Base-by-base conservation (phyloP, 768 basidiomycete genomes). In the Harrya chromipes region DNA sequence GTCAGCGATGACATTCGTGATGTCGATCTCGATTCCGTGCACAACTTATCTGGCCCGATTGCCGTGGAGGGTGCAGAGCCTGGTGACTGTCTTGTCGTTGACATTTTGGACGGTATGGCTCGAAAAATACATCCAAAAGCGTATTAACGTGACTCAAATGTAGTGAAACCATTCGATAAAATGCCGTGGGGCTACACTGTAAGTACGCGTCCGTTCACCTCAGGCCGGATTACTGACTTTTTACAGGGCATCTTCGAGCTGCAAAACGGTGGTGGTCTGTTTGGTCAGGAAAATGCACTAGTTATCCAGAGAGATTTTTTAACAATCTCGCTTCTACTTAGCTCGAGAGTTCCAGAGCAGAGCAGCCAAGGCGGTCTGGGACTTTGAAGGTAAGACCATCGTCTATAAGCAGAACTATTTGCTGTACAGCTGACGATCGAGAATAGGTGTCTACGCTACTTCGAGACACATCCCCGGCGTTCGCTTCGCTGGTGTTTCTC, bases 151-250 rank as follows among this genome's bases (percentile, higher is more conserved):
- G 24, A 21, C 13, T 20, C 1, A 13, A 46, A 29, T 47, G 20
- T 41, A 85, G 85, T 85, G 44, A 72, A 69, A 31, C 80, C 83
- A 9, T 85, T 85, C 52, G 83, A 84, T 35, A 77, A 85, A 61
- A 84, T 85, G 85, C 85, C 85, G 0, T 90, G 86, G 87, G 87
- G 87, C 0, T 89, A 87, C 60, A 87, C 85, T 1, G 82, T 82
- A 45, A 37, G 73, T 44, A 23, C 21, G 8, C 26, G 12, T 26
- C 29, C 10, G 8, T 24, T 31, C 21, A 19, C 33, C 21, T 21
- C 11, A 10, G n/a, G 16, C 13, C 19, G 24, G 16, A 10, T 1
- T 5, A 44, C 47, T 40, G 36, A 49, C 33, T n/a, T 35, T n/a
- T 8, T 24, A 35, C 44, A 85, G 81, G 85, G 85, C 16, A 85